Base-by-base conservation (phyloP, 2,329 filamentous ascomycete genomes). In the Diplodia mutila region DNA sequence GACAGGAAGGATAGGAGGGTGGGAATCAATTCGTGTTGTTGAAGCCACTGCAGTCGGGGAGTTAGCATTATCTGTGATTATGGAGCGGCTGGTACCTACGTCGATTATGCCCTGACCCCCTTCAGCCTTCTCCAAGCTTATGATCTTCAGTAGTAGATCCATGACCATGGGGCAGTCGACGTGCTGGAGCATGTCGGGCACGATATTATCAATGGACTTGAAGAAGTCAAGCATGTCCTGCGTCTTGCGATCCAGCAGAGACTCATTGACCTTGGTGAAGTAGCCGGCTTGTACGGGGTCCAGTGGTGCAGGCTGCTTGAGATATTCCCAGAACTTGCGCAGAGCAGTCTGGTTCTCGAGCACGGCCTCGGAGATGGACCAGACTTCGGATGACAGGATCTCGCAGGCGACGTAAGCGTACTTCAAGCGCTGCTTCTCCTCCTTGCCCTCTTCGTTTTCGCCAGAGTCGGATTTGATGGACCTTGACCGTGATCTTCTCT, bases 91-190 rank as follows among this genome's bases (percentile, higher is more conserved):
- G n/a, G 8, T 69, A 80, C 89, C 79, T 84, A 94, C 92, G 84
- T 98, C 95, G 68, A 98, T 93, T 74, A 97, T 93, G 65, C 94
- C 95, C 76, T 94, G 91, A 4, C 94, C 94, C 61, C 90, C 92
- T 72, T 98, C 94, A 39, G 89, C 91, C 75, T 96, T 94, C 79
- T 99, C 95, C 69, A 99, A 84, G 73, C 93, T 97, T 75, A 99
- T 97, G 69, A 98, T 97, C 80, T 98, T 98, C 70, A 99, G 85
- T 63, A 99, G 82, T 23, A 99, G 84, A 78, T 99, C 95, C 95
- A 99, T 99, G 48, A 99, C 90, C 90, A 97, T 97, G 0, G 95
- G 94, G 73, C 93, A 97, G 78, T 99, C 95, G 39, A 99, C 93
- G 78, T 99, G 95, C 74, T 91, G 90, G 67, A 99, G 85, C 82